Evolutionary conservation across 176 grass and related monocot species (phyloP).

Genomic region (Carex kokanica): DNA sequence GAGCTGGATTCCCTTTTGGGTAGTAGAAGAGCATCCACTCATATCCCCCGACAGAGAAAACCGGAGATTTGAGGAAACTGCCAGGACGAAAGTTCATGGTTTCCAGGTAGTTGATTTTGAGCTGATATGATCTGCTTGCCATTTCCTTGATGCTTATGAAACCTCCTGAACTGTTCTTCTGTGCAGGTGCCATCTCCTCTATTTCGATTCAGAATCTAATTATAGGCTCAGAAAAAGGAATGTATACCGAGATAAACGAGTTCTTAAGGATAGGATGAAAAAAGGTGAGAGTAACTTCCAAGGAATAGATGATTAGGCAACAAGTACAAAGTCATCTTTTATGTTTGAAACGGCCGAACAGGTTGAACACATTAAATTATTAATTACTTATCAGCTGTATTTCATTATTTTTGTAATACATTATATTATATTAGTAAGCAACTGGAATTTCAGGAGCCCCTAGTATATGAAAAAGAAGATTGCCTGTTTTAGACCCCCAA

Average conservation of each 20-base stretch:
- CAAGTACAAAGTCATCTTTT: not conserved
- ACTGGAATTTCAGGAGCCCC: not conserved
- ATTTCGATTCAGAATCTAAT: not conserved
- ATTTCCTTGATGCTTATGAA: slow-evolving; percentile 9
- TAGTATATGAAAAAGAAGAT: not conserved
- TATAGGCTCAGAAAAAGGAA: not conserved
- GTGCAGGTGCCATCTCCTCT: not conserved
- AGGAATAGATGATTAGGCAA: not conserved
- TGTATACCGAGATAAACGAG: not conserved
- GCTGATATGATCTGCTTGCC: not conserved
- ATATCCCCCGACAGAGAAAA: not conserved
- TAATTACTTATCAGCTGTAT: not conserved
- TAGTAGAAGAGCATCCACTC: slow-evolving; percentile 14
- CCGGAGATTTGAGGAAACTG: not conserved
- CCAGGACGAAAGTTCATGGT: not conserved
- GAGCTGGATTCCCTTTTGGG: not conserved
- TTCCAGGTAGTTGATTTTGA: not conserved
- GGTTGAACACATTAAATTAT: not conserved
- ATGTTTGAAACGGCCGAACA: not conserved
- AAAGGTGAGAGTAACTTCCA: not conserved
- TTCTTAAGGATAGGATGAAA: not conserved
- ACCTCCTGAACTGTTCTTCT: not conserved
- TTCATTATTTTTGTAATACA: not conserved
- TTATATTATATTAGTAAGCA: not conserved
- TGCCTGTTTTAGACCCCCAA: not conserved